phyloP scores from a whole-genome alignment of 2,329 filamentous ascomycete species.

The Emydomyces testavorans region DNA sequence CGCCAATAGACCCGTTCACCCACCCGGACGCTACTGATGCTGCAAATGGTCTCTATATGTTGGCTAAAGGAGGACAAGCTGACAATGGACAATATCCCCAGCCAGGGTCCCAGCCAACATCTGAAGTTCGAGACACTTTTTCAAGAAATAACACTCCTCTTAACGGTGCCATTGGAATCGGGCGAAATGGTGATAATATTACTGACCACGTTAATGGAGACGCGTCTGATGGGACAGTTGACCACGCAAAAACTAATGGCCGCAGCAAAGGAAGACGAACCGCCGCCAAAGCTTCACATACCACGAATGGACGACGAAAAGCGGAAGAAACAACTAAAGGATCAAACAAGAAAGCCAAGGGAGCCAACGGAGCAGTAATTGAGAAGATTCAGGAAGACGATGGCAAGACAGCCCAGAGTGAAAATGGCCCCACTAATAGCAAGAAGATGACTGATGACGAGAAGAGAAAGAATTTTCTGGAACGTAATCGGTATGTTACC shows the following conservation, averaged over 20 bases:
- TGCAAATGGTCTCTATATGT: slow-evolving; percentile 83
- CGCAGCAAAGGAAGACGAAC: slow-evolving; percentile 60
- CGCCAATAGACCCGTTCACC: slow-evolving; percentile 57
- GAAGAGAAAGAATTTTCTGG: slow-evolving; percentile 95
- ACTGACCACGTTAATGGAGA: slow-evolving; percentile 46
- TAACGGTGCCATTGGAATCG: slow-evolving; percentile 23
- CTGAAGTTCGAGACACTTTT: background rate
- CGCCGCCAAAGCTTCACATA: slow-evolving; percentile 34
- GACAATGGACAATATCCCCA: slow-evolving; percentile 46
- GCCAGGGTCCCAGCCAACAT: slow-evolving; percentile 17
- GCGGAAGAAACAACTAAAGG: slow-evolving; percentile 61
- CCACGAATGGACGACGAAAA: slow-evolving; percentile 62
- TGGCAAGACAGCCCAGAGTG: slow-evolving; percentile 49
- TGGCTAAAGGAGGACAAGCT: slow-evolving; percentile 55
- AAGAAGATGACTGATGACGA: slow-evolving; percentile 97
- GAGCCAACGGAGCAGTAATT: slow-evolving; percentile 36
- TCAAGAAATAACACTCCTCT: slow-evolving; percentile 35
- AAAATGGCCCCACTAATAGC: slow-evolving; percentile 24
- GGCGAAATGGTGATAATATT: slow-evolving; percentile 46
- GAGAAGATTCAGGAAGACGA: slow-evolving; percentile 55
- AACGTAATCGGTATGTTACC: slow-evolving; percentile 85
- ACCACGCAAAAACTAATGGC: slow-evolving; percentile 51
- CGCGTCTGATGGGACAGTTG: slow-evolving; percentile 60
- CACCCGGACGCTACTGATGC: slow-evolving; percentile 87
- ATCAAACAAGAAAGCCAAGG: slow-evolving; percentile 63